These are phyloP conservation scores for Metschnikowia peoriensis DNA, from an alignment of 805 yeast species.

Conservation along the genomic window DNA sequence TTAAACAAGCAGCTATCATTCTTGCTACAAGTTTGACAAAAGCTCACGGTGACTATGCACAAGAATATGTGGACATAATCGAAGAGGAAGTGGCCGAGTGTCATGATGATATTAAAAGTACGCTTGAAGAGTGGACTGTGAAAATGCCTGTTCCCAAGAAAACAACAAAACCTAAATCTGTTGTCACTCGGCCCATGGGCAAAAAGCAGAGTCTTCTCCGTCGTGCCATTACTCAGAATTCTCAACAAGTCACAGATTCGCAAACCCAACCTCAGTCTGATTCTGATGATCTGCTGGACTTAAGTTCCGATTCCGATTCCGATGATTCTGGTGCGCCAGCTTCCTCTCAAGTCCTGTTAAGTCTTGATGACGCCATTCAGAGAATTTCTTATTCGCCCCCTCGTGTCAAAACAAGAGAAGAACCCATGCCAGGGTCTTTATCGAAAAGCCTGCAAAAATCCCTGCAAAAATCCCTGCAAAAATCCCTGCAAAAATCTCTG, in stretches of 20 bases:
- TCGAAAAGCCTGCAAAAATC: neutral
- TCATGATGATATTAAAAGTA: slow-evolving; percentile 6
- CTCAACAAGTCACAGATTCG: slow-evolving; percentile 4
- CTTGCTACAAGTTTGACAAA: slow-evolving; percentile 8
- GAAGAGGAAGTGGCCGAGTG: slow-evolving; percentile 4
- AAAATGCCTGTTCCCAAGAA: neutral
- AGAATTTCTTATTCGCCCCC: slow-evolving; percentile 3
- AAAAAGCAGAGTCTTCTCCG: slow-evolving; percentile 5
- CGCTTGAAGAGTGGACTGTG: slow-evolving; percentile 9
- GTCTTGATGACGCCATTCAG: neutral
- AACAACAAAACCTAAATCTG: neutral
- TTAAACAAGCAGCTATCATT: slow-evolving; percentile 10
- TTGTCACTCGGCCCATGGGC: neutral
- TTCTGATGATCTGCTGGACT: too few relatives aligned
- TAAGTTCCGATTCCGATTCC: neutral
- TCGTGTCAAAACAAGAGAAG: neutral
- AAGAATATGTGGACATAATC: slow-evolving; percentile 5
- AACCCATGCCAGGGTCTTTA: neutral
- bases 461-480: neutral
- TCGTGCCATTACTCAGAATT: slow-evolving; percentile 13
- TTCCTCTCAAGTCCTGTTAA: neutral
- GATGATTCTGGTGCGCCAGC: neutral
- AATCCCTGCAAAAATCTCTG: neutral
- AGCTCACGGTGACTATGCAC: slow-evolving; percentile 4
- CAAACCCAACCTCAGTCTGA: neutral